phyloP scores from a whole-genome alignment of 352 stramenopile genomes.

The Globisporangium parvum region DNA sequence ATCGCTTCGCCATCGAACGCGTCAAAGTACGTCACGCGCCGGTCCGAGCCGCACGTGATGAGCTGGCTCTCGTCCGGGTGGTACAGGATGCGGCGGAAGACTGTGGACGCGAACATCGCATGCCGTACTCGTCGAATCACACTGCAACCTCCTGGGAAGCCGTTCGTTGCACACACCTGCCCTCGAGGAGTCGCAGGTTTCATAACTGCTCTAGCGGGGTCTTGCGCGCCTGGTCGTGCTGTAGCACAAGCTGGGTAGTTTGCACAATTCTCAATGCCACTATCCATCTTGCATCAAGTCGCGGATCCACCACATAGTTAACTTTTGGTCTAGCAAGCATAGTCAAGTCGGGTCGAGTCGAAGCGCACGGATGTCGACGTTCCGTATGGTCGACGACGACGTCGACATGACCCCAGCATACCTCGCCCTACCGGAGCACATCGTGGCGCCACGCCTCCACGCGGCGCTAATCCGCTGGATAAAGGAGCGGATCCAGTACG shows the following conservation, averaged over 20 bases:
- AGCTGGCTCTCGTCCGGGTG: slow-evolving; percentile 96
- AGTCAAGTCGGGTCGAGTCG: not conserved
- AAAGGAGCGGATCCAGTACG: not conserved
- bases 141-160: too few species aligned
- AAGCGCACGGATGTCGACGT: not conserved
- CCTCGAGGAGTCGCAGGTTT: too few species aligned
- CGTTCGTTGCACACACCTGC: too few species aligned
- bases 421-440: not conserved
- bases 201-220: too few species aligned
- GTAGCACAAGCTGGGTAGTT: too few species aligned
- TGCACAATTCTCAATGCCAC: too few species aligned
- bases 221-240: too few species aligned
- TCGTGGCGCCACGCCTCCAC: not conserved
- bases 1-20: slow-evolving; percentile 93
- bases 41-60: slow-evolving; percentile 93
- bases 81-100: slow-evolving; percentile 93
- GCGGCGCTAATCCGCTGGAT: not conserved
- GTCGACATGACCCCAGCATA: not conserved
- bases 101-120: slow-evolving; percentile 94
- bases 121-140: too few species aligned
- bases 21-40: slow-evolving; percentile 96
- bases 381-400: not conserved
- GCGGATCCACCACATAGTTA: not conserved
- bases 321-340: not conserved
- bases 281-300: not conserved